A percentile compares a stretch with the other conserved stretches of the same genome.
phyloP scores from a whole-genome alignment of 495 filamentous ascomycete species.

The Talaromyces adpressus region DNA sequence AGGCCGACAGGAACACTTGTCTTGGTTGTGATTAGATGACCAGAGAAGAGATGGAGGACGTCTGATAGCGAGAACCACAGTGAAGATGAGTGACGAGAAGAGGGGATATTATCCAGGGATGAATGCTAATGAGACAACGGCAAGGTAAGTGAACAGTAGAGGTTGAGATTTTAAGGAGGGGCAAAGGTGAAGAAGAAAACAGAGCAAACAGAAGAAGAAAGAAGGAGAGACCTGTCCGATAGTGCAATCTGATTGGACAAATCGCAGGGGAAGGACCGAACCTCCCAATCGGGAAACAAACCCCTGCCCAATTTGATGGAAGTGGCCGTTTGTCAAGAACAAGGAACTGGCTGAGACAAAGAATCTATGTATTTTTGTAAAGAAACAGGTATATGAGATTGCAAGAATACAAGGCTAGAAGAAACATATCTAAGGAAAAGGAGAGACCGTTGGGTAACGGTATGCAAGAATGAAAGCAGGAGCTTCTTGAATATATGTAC shows the following conservation, averaged over 20 bases:
- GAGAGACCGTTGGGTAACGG: not conserved
- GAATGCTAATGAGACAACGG: not conserved
- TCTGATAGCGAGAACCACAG: not conserved
- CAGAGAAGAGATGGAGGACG: not conserved
- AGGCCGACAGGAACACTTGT: not conserved
- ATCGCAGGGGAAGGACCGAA: not conserved
- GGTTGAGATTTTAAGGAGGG: not conserved
- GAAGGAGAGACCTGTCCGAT: not conserved
- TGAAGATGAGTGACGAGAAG: not conserved
- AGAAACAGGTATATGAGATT: not conserved
- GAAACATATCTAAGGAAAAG: not conserved
- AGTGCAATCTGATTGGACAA: not conserved
- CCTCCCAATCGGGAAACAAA: not conserved
- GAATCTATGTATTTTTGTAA: not conserved
- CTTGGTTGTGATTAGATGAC: not conserved
- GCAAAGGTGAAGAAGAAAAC: not conserved
- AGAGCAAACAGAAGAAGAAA: not conserved
- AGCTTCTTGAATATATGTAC: not conserved
- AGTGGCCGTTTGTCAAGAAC: not conserved
- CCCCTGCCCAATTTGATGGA: not conserved
- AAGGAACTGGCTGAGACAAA: not conserved
- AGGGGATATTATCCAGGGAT: not conserved
- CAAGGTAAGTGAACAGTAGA: not conserved
- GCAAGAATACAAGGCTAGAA: not conserved
- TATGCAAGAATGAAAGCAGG: not conserved